These are phyloP conservation scores for Dissoconium aciculare DNA, from an alignment of 2,329 filamentous ascomycete genomes.

Conservation along the genomic window DNA sequence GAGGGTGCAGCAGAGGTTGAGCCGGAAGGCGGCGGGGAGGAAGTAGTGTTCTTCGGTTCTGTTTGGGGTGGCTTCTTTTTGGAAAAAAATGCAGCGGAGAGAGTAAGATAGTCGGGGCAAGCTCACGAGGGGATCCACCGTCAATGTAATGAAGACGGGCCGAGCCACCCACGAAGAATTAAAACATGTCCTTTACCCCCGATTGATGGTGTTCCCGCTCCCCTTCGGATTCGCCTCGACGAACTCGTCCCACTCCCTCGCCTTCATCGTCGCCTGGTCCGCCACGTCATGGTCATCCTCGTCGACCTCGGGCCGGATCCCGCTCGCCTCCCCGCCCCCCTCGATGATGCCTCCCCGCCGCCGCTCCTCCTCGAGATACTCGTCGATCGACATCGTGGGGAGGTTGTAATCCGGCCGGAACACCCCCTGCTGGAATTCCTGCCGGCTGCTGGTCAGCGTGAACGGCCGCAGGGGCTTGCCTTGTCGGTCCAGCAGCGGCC, in stretches of 20 bases:
- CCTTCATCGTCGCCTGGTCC: conserved; percentile 85
- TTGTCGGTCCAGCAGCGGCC: conserved; percentile 57
- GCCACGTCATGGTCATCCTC: conserved; percentile 83
- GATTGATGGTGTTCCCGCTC: conserved; percentile 68
- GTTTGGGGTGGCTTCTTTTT: no score
- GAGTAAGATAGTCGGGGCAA: no score
- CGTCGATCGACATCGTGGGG: conserved; percentile 94
- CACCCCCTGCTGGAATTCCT: conserved; percentile 62
- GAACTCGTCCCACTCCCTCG: conserved; percentile 88
- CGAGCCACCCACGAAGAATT: no score
- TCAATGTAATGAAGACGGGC: no score
- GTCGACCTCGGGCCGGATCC: conserved; percentile 54
- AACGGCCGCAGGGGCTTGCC: conserved; percentile 87
- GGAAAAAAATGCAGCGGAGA: no score
- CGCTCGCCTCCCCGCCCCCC: conserved; percentile 67
- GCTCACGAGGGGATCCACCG: no score
- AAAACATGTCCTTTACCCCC: conserved; percentile 45
- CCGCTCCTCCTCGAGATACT: conserved; percentile 87
- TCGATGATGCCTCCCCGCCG: conserved; percentile 77
- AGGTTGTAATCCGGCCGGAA: conserved; percentile 85
- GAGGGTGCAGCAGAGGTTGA: conserved; percentile 39
- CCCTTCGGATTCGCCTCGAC: conserved; percentile 78
- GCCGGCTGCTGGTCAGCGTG: conserved; percentile 57
- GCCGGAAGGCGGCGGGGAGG: conserved; percentile 25
- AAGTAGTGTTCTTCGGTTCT: no score